Evolutionary conservation across 2,329 filamentous ascomycete species (phyloP), one percentile per base, ranked within the genome.

Genomic region (Trichoderma sp.): DNA sequence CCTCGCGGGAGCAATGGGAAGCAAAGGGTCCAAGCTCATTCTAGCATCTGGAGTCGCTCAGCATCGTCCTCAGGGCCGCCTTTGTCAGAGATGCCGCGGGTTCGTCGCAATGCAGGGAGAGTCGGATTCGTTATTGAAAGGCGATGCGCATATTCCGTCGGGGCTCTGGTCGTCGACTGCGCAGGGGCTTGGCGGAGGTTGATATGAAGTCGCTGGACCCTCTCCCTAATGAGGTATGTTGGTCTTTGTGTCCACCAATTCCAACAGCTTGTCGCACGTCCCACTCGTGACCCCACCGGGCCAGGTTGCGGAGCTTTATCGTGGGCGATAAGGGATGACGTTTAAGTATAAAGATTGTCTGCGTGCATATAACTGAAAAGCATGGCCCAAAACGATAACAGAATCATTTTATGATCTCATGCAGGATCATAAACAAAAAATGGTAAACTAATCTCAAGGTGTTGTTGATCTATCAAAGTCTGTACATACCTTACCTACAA

Each of bases 1-100:
- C 86, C 92, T 92, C 83, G 94, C 95, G 79, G 94, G 94, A 81
- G 94, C 92, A 83, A 94, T 89, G 81, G 95, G 94, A 79, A 94
- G 92, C 80, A 97, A 88, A 81, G 92, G 90, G 85, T 97, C 95
- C 82, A 92, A 87, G 83, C 88, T 91, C 94, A 97, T 97, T 78
- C 82, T 91, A 85, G 81, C 82, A 85, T 83, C 78, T 79, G 80
- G 70, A 74, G 73, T 72, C 72, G 68, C 72, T 76, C 75, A 79
- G 74, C 77, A 78, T 79, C 71, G 71, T 77, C 75, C 71, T 72
- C 63, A 53, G 58, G 59, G 63, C 35, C 52, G 37, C 24, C 53
- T 47, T 47, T 35, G 27, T 67, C 37, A 67, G 35, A 35, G 70
- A 55, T 56, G 52, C 60, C 53, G 27, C 37, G 35, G 58, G 49